Conservation (phyloP, 306 rosid species). For the Medicago truncatula region DNA sequence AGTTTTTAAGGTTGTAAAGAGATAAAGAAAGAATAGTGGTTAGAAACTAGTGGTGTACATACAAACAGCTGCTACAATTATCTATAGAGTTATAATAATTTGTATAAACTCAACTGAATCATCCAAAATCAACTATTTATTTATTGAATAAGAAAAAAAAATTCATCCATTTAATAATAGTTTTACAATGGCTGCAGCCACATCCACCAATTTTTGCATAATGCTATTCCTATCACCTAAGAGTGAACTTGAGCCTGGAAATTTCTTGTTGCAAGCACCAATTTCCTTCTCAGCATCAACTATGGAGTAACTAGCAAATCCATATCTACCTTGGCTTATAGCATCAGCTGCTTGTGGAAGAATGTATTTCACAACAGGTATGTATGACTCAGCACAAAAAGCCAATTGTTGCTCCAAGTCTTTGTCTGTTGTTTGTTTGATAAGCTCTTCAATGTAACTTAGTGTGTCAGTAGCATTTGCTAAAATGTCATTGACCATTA, state of each 20-base stretch:
- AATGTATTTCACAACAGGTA: slow-evolving; percentile 75
- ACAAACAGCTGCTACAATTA: neutral
- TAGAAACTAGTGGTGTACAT: neutral
- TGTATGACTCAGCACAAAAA: slow-evolving; percentile 77
- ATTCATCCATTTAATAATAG: slow-evolving; percentile 54
- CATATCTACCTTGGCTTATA: slow-evolving; percentile 57
- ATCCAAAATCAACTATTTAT: neutral
- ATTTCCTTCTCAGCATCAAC: slow-evolving; percentile 75
- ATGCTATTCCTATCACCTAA: slow-evolving; percentile 59
- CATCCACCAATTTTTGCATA: slow-evolving; percentile 59
- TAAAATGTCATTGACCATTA: slow-evolving; percentile 49
- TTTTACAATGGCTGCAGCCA: slow-evolving; percentile 69
- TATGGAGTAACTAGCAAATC: slow-evolving; percentile 73
- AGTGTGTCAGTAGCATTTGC: slow-evolving; percentile 52
- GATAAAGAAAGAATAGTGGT: neutral
- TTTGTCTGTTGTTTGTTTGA: slow-evolving; percentile 52
- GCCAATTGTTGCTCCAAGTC: slow-evolving; percentile 67
- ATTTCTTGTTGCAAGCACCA: slow-evolving; percentile 64
- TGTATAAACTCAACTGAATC: neutral
- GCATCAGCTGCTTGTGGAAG: slow-evolving; percentile 87
- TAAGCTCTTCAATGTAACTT: slow-evolving; percentile 52
- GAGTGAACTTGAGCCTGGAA: slow-evolving; percentile 54
- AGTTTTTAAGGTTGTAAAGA: neutral
- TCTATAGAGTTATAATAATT: neutral
- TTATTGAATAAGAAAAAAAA: neutral